phyloP scores from a whole-genome alignment of 345 rosid genomes.

The Camelina hispida region DNA sequence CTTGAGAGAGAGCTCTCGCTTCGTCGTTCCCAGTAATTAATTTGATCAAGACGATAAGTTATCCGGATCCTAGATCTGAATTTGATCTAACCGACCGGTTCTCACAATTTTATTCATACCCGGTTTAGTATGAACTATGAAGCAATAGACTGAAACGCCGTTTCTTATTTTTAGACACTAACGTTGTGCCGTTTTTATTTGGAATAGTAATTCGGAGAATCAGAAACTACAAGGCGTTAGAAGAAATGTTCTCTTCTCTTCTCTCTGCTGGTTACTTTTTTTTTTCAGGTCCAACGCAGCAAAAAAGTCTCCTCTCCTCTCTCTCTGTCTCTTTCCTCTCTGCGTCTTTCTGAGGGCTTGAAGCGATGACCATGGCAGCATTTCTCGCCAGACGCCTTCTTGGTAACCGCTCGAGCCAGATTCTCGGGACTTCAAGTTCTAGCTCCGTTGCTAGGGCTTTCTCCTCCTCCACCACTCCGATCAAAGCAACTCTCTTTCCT shows the following conservation, averaged over 20 bases:
- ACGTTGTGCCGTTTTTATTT: constrained; percentile 13
- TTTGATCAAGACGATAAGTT: no score
- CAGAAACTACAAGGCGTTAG: constrained; percentile 34
- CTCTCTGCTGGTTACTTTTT: neutral
- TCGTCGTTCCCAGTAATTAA: constrained; percentile 4
- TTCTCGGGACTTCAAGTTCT: constrained; percentile 43
- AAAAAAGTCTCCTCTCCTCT: constrained; percentile 32
- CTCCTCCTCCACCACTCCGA: constrained; percentile 61
- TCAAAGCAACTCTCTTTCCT: constrained; percentile 92
- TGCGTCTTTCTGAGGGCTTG: neutral
- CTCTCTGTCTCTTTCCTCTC: constrained; percentile 11
- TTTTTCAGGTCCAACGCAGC: constrained; percentile 12
- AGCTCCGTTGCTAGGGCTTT: constrained; percentile 53
- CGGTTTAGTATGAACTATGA: constrained; percentile 27
- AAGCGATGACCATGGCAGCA: constrained; percentile 45
- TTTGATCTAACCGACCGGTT: constrained; percentile 32
- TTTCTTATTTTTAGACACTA: neutral
- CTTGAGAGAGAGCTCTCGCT: constrained; percentile 15
- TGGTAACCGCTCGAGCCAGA: constrained; percentile 36
- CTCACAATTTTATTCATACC: neutral
- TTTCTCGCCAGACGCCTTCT: constrained; percentile 41
- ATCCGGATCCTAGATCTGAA: constrained; percentile 26
- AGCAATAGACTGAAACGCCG: neutral
- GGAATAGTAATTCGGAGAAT: neutral
- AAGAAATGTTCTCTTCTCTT: constrained; percentile 4